Evolutionary conservation across 306 rosid genomes (phyloP).

Genomic region (Quercus ilex): DNA sequence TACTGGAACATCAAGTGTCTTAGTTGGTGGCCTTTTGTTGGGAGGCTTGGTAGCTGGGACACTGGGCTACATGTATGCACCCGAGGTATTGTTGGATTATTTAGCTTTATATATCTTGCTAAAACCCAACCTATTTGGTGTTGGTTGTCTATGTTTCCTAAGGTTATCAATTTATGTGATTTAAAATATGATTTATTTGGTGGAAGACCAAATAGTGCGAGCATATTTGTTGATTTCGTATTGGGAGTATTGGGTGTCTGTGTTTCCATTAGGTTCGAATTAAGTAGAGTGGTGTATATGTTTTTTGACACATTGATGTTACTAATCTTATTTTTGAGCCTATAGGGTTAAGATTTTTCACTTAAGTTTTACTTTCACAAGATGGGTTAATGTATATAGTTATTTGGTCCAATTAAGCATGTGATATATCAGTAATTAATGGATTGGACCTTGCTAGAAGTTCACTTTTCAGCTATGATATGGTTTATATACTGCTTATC

Average conservation of each 20-base stretch:
- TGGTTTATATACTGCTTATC: background rate
- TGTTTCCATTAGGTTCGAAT: background rate
- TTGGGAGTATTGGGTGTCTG: conserved; percentile 2
- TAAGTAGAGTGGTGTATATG: background rate
- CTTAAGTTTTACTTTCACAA: background rate
- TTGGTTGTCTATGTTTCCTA: background rate
- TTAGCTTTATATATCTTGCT: background rate
- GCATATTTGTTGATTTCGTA: conserved; percentile 51
- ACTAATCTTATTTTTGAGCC: background rate
- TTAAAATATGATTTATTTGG: background rate
- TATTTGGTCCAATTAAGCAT: background rate
- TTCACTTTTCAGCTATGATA: background rate
- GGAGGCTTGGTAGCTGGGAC: conserved; percentile 53
- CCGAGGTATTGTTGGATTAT: conserved; percentile 43
- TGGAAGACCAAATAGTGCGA: conserved; percentile 39
- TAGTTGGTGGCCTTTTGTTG: conserved; percentile 58
- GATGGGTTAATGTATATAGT: background rate
- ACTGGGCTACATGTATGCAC: conserved; percentile 59
- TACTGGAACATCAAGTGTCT: conserved; percentile 33
- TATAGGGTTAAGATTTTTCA: background rate
- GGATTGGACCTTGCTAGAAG: background rate
- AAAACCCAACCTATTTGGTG: background rate
- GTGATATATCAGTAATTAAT: background rate
- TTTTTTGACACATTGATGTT: background rate
- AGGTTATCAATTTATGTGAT: background rate